Evolutionary conservation across 352 stramenopile species (phyloP).

Genomic region (Globisporangium cylindrosporum): DNA sequence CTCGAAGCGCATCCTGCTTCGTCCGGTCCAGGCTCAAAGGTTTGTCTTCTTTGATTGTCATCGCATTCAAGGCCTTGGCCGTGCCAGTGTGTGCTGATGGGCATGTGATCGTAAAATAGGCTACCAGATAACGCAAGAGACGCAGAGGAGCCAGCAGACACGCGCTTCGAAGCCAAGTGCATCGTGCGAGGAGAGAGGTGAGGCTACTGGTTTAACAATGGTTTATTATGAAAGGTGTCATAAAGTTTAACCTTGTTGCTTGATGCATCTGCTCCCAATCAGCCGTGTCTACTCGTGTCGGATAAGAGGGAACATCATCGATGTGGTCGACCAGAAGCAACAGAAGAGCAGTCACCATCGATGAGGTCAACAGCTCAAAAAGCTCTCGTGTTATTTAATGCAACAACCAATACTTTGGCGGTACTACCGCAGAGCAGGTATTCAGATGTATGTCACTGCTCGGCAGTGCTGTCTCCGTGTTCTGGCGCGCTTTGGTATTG

Average conservation of each 20-base stretch:
- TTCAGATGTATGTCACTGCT: not conserved
- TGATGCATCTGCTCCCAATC: not conserved
- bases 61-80: too few relatives aligned
- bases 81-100: not conserved
- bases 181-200: constrained; percentile 48
- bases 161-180: constrained; percentile 47
- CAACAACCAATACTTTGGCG: too few relatives aligned
- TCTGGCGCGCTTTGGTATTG: not conserved
- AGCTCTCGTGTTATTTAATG: too few relatives aligned
- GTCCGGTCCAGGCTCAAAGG: constrained; percentile 1
- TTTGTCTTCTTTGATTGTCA: too few relatives aligned
- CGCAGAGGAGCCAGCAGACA: not conserved
- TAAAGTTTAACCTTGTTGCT: not conserved
- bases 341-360: not conserved
- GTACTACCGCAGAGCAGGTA: too few relatives aligned
- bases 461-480: not conserved
- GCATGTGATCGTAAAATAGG: not conserved
- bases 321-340: constrained; percentile 9
- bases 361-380: not conserved
- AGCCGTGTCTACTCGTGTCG: constrained; percentile 13
- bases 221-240: not conserved
- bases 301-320: not conserved
- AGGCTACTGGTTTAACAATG: not conserved
- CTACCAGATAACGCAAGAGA: constrained; percentile 10
- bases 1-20: constrained; percentile 58